These are phyloP conservation scores for Metarhizium album DNA, from an alignment of 2,329 filamentous ascomycete genomes.

Conservation along the genomic window DNA sequence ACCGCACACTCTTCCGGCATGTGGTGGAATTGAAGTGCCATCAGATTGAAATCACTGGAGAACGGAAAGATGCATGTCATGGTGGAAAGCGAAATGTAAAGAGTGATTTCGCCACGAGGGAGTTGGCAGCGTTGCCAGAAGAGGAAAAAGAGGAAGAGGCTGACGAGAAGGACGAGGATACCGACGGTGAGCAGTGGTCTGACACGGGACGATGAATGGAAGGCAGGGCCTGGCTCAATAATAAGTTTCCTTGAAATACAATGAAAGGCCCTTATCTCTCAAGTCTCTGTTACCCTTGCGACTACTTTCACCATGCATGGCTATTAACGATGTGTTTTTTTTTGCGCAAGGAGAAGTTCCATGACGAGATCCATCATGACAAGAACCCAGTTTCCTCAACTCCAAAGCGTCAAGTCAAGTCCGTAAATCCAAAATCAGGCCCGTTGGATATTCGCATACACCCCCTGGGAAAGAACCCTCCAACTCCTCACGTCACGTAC, in stretches of 20 bases:
- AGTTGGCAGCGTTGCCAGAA: slow-evolving; percentile 15
- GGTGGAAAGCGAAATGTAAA: slow-evolving; percentile 12
- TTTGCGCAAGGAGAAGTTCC: background rate
- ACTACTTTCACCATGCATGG: background rate
- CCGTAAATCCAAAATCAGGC: background rate
- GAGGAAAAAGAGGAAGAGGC: slow-evolving; percentile 9
- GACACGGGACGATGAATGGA: background rate
- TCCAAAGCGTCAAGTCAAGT: background rate
- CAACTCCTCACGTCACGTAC: background rate
- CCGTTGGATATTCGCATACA: background rate
- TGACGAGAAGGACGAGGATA: slow-evolving; percentile 6
- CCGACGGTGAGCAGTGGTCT: background rate
- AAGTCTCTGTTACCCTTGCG: background rate
- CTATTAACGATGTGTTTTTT: background rate
- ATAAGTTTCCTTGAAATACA: background rate
- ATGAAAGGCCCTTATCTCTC: background rate
- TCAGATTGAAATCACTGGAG: slow-evolving; percentile 46
- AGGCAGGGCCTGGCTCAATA: background rate
- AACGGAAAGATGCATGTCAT: slow-evolving; percentile 16
- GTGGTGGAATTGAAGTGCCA: slow-evolving; percentile 42
- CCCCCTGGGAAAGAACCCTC: background rate
- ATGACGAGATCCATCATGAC: background rate
- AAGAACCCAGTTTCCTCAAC: background rate
- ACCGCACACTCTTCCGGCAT: slow-evolving; percentile 27
- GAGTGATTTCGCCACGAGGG: slow-evolving; percentile 20